Percentiles rank a stretch among this genome's conserved stretches.
phyloP scores from a whole-genome alignment of 2,329 filamentous ascomycete species.

The Coniochaeta sp. region DNA sequence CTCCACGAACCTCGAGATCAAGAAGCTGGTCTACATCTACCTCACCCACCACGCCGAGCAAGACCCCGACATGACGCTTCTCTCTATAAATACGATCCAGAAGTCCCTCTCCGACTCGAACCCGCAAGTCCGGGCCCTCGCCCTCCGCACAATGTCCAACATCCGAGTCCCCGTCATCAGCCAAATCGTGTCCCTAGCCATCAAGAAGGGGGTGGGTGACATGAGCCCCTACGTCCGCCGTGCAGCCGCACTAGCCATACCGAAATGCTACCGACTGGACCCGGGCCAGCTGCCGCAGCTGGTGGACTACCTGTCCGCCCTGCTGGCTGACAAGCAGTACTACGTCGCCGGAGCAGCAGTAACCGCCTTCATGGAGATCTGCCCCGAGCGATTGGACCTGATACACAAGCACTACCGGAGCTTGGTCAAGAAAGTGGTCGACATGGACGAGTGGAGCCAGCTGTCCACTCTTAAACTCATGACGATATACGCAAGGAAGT shows the following conservation, averaged over 20 bases:
- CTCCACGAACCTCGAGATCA: conserved; percentile 87
- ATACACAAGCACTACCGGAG: conserved; percentile 85
- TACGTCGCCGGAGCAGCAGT: conserved; percentile 95
- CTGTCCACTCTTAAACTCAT: conserved; percentile 75
- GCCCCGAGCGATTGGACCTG: conserved; percentile 78
- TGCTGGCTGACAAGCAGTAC: conserved; percentile 89
- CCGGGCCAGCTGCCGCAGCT: conserved; percentile 79
- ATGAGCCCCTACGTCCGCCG: conserved; percentile 94
- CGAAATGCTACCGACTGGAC: conserved; percentile 91
- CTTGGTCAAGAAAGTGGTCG: conserved; percentile 82
- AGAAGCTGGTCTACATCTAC: conserved; percentile 98
- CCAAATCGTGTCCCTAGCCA: conserved; percentile 91
- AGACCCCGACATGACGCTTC: conserved; percentile 87
- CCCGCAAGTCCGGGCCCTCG: conserved; percentile 83
- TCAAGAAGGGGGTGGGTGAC: conserved; percentile 87
- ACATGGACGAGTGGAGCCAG: conserved; percentile 99
- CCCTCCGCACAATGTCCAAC: conserved; percentile 92
- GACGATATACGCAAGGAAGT: conserved; percentile 76
- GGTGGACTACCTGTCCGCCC: conserved; percentile 67
- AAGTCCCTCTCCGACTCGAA: conserved; percentile 92
- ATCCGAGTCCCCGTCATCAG: conserved; percentile 97
- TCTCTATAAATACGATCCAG: conserved; percentile 98
- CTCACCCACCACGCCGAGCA: conserved; percentile 93
- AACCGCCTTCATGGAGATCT: conserved; percentile 80
- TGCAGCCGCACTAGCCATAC: conserved; percentile 86